Conservation (phyloP, 352 stramenopile species). For the Globisporangium cystogenes region DNA sequence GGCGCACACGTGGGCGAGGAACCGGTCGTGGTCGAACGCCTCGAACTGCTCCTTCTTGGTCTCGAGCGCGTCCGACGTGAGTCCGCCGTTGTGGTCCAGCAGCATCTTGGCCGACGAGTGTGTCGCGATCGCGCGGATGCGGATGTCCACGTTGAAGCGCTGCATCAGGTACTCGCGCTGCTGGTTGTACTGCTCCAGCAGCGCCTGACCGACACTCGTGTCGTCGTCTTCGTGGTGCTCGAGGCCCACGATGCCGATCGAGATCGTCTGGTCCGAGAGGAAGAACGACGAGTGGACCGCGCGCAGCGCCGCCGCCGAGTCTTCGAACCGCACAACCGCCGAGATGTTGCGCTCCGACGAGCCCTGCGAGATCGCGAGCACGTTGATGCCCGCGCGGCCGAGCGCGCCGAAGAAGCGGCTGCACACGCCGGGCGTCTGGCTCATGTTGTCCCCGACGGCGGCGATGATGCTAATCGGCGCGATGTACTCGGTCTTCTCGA, state of each 20-base stretch:
- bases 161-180: conserved; percentile 77
- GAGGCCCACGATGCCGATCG: conserved; percentile 88
- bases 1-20: conserved; percentile 75
- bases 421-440: conserved; percentile 86
- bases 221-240: conserved; percentile 43
- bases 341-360: conserved; percentile 94
- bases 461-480: conserved; percentile 93
- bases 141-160: conserved; percentile 84
- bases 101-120: conserved; percentile 57
- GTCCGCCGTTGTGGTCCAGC: conserved; percentile 54
- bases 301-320: conserved; percentile 90
- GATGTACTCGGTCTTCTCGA: conserved; percentile 81
- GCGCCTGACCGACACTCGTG: conserved; percentile 67
- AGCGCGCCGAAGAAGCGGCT: conserved; percentile 93
- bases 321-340: conserved; percentile 84
- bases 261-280: conserved; percentile 90
- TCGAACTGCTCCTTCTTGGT: conserved; percentile 16
- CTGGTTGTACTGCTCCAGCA: conserved; percentile 87
- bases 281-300: conserved; percentile 95
- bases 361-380: conserved; percentile 94
- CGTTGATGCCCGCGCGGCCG: conserved; percentile 92
- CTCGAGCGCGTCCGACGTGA: conserved; percentile 36
- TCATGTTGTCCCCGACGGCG: conserved; percentile 95
- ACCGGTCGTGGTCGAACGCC: conserved; percentile 56
- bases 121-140: conserved; percentile 70